phyloP scores from a whole-genome alignment of 1,284 basidiomycete species.

The Microbotryomycetes sp. region DNA sequence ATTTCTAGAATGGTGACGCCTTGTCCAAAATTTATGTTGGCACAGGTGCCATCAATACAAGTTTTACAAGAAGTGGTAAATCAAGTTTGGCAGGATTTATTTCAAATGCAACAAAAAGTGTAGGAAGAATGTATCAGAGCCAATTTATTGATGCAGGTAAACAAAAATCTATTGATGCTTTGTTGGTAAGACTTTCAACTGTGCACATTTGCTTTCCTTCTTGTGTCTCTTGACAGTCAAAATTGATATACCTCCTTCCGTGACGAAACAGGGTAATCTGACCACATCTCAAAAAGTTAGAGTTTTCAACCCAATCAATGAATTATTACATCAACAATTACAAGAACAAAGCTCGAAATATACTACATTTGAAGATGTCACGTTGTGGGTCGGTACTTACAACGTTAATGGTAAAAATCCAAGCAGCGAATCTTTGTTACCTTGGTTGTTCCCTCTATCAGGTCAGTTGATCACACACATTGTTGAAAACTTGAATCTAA shows the following conservation, averaged over 20 bases:
- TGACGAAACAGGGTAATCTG: conserved; percentile 67
- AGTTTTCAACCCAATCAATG: conserved; percentile 90
- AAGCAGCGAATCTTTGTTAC: conserved; percentile 65
- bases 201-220: neutral
- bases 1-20: conserved; percentile 51
- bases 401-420: conserved; percentile 88
- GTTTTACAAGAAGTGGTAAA: conserved; percentile 88
- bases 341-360: conserved; percentile 72
- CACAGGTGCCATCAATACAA: conserved; percentile 91
- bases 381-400: conserved; percentile 85
- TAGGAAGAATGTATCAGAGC: conserved; percentile 86
- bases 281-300: conserved; percentile 78
- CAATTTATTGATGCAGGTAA: conserved; percentile 96
- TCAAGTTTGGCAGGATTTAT: conserved; percentile 71
- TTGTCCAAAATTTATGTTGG: conserved; percentile 80
- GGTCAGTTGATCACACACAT: neutral
- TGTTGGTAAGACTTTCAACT: conserved; percentile 57
- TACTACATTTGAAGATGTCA: conserved; percentile 65
- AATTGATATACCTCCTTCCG: too few relatives aligned
- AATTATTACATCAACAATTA: conserved; percentile 67
- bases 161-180: conserved; percentile 89
- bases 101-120: conserved; percentile 94
- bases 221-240: too few relatives aligned
- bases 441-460: conserved; percentile 75
- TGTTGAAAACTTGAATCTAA: neutral